These are phyloP conservation scores for Blastobotrys americana DNA, from an alignment of 805 yeast species.

Conservation along the genomic window DNA sequence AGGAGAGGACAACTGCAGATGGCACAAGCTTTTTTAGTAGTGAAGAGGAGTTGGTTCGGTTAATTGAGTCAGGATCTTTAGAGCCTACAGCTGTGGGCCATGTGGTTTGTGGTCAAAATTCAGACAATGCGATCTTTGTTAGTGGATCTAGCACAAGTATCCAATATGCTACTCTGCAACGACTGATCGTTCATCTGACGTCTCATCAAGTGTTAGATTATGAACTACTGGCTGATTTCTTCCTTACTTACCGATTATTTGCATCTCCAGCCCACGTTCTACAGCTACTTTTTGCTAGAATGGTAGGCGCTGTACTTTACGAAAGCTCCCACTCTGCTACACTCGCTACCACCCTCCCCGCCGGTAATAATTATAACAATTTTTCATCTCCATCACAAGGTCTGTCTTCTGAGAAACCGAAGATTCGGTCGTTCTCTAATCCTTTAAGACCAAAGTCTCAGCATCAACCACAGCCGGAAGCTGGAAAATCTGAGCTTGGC, in stretches of 20 bases:
- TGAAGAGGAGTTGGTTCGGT: too few relatives aligned
- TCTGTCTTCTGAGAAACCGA: conserved; percentile 3
- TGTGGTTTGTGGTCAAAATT: too few relatives aligned
- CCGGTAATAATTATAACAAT: not conserved
- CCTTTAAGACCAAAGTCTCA: conserved; percentile 5
- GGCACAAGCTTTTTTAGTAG: too few relatives aligned
- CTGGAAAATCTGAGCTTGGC: conserved; percentile 42
- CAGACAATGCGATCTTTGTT: too few relatives aligned
- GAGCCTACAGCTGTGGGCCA: too few relatives aligned
- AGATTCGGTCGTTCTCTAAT: conserved; percentile 3
- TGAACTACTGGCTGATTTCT: conserved; percentile 73
- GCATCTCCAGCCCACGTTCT: conserved; percentile 51
- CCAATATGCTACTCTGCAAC: conserved; percentile 20
- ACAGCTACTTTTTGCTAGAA: conserved; percentile 53
- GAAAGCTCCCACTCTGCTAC: conserved; percentile 5
- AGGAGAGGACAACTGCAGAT: too few relatives aligned
- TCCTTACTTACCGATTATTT: conserved; percentile 73
- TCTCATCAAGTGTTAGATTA: conserved; percentile 73
- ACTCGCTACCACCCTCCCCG: conserved; percentile 5
- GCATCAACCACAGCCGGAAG: conserved; percentile 20
- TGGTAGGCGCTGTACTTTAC: conserved; percentile 56
- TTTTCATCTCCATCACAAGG: conserved; percentile 6
- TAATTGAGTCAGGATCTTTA: too few relatives aligned
- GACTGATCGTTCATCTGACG: conserved; percentile 39
- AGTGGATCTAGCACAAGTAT: not conserved